Base-by-base conservation (phyloP, 495 filamentous ascomycete genomes). In the Penicillium canescens region DNA sequence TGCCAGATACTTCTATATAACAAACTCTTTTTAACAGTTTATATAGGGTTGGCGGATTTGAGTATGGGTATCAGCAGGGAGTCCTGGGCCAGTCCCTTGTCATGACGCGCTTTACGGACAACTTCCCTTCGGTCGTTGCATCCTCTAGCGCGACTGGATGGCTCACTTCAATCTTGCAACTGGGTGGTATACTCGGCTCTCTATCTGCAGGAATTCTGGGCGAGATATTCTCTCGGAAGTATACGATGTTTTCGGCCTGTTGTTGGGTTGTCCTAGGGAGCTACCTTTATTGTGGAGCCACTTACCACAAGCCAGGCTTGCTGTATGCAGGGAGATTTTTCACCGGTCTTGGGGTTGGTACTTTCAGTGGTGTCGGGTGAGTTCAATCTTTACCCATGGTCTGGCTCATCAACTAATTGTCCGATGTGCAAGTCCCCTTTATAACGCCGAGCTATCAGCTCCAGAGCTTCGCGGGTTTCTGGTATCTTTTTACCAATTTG, bases 401-500 rank as follows among this genome's bases (percentile, higher is more conserved):
- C 6, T 24, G 23, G 23, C 6, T 2, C 23, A 9, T 31, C 28
- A 31, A 31, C 28, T 31, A 9, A 31, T 5, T 8, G 6, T 10
- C 2, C 28, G 28, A 2, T 10, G 28, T 5, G 28, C 6, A 8
- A 31, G 74, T 10, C 89, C 88, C 0, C 78, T 91, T 10, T 91
- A 91, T 63, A 86, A 88, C 59, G 78, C 87, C 43, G 89, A 92
- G 65, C 82, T 92, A 42, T 83, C 88, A 0, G 85, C 85, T 8
- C 86, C 87, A 57, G 84, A 88, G 60, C 87, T 89, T 59, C 84
- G 88, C 35, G 89, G 89, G 14, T 77, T 88, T n/a, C 77, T 92
- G 18, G 87, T 91, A 9, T 85, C 83, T 16, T 76, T 87, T 20
- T 89, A 91, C 66, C 89, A 92, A 66, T 91, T 88, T 83, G 87